Evolutionary conservation across 1,284 basidiomycete genomes (phyloP).

Genomic region (Pseudozyma sp.): DNA sequence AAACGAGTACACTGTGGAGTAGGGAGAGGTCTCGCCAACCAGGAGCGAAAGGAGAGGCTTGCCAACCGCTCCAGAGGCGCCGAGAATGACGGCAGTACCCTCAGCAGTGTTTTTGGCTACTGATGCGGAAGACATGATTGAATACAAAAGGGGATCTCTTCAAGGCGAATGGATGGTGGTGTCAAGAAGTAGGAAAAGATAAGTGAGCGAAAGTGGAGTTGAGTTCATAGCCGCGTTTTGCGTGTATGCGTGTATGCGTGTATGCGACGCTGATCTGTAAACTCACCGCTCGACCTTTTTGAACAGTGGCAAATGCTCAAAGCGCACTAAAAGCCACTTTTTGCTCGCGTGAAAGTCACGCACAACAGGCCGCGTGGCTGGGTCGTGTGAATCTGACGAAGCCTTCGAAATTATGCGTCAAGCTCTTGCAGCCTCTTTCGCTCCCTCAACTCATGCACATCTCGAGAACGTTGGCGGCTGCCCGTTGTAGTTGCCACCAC

Average conservation of each 20-base stretch:
- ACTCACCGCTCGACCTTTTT: background rate
- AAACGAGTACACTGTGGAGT: conserved; percentile 76
- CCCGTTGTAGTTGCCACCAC: background rate
- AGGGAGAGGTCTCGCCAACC: conserved; percentile 21
- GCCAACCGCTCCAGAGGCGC: conserved; percentile 58
- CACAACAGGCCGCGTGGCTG: too few species aligned
- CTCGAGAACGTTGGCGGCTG: too few species aligned
- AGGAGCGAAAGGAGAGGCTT: conserved; percentile 45
- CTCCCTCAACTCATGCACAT: too few species aligned
- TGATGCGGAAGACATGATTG: background rate
- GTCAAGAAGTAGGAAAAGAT: background rate
- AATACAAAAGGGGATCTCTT: background rate
- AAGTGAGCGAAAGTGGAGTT: background rate
- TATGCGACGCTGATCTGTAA: background rate
- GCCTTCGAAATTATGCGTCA: too few species aligned
- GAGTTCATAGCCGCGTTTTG: background rate
- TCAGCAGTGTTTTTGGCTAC: background rate
- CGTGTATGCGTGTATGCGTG: too few species aligned
- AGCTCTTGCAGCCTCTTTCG: too few species aligned
- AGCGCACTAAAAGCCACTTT: background rate
- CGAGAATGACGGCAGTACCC: conserved; percentile 17
- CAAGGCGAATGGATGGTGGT: background rate
- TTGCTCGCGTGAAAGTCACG: background rate
- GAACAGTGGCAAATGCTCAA: background rate
- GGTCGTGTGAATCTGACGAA: too few species aligned